Evolutionary conservation across 2,329 filamentous ascomycete genomes (phyloP).

Genomic region (Arthroderma sp.): DNA sequence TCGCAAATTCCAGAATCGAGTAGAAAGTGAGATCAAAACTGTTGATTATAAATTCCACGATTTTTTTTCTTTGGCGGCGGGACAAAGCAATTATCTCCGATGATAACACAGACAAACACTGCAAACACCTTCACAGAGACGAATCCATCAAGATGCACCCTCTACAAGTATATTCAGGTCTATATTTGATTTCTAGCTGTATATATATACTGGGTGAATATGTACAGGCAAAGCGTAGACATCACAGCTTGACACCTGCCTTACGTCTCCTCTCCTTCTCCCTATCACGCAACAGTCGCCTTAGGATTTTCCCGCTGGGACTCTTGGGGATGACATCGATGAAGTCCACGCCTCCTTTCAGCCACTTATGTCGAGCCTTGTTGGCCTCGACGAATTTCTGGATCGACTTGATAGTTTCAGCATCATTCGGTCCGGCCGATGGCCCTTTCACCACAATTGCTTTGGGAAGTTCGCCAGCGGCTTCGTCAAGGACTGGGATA

Average conservation of each 20-base stretch:
- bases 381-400: slow-evolving; percentile 46
- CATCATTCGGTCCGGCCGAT: slow-evolving; percentile 40
- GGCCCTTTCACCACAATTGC: slow-evolving; percentile 50
- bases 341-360: slow-evolving; percentile 47
- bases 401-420: slow-evolving; percentile 38
- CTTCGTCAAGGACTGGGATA: slow-evolving; percentile 55
- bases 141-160: no score
- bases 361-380: slow-evolving; percentile 50
- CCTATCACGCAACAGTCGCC: slow-evolving; percentile 55
- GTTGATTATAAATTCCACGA: no score
- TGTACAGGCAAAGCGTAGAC: no score
- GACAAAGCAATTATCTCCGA: no score
- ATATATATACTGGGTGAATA: no score
- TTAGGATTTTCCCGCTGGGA: slow-evolving; percentile 49
- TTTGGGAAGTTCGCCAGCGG: slow-evolving; percentile 50
- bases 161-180: no score
- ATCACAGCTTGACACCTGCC: slow-evolving; percentile 51
- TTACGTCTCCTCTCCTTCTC: slow-evolving; percentile 56
- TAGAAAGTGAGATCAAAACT: no score
- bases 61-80: no score
- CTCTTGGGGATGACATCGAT: slow-evolving; percentile 47
- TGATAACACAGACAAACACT: no score
- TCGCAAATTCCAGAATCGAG: no score
- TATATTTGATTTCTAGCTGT: no score
- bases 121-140: no score